These are phyloP conservation scores for Pleurotus pulmonarius DNA, from an alignment of 768 basidiomycete genomes.

Conservation along the genomic window DNA sequence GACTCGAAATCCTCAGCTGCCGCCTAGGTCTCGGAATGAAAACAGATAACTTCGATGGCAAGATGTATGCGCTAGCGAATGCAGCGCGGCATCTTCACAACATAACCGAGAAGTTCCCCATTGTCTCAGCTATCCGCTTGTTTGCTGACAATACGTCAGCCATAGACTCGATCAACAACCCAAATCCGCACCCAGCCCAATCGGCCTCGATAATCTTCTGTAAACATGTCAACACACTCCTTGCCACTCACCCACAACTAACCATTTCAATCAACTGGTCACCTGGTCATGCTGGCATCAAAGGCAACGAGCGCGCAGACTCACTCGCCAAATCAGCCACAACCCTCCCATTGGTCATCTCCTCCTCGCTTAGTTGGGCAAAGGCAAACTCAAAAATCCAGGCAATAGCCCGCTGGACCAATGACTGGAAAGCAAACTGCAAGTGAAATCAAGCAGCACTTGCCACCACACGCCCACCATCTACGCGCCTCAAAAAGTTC, in stretches of 20 bases:
- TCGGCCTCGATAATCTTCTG: neutral
- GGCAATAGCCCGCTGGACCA: neutral
- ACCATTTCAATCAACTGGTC: neutral
- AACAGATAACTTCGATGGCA: neutral
- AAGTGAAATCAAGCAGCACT: neutral
- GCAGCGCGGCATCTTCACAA: neutral
- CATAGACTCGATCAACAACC: neutral
- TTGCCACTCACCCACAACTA: neutral
- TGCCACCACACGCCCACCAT: neutral
- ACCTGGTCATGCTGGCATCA: neutral
- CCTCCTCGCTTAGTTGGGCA: neutral
- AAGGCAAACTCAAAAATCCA: neutral
- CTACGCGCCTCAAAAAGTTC: neutral
- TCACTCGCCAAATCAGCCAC: neutral
- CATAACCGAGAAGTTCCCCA: neutral
- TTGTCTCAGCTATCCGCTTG: neutral
- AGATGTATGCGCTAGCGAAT: neutral
- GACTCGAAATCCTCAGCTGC: too few relatives aligned
- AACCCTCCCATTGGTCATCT: neutral
- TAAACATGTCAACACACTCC: neutral
- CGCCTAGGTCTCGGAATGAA: neutral
- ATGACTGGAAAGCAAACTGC: neutral
- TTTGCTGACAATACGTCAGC: neutral
- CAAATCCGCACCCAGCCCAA: neutral
- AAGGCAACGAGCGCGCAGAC: neutral